Evolutionary conservation across 106 monocot species (phyloP).

Genomic region (Apostasia ramifera): DNA sequence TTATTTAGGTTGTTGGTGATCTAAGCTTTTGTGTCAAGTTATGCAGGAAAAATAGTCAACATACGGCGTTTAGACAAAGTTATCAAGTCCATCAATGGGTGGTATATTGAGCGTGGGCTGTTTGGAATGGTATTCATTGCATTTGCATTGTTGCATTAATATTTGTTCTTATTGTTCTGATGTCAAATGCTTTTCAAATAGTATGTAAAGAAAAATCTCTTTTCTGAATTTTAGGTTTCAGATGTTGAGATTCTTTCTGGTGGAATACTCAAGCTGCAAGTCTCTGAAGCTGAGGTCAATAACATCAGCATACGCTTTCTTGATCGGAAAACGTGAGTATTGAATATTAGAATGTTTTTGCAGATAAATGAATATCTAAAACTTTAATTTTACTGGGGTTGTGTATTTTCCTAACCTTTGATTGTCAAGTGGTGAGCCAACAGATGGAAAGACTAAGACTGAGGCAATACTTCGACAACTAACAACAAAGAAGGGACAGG

Average conservation of each 20-base stretch:
- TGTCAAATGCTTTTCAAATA: conserved; percentile 3
- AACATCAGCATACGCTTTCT: conserved; percentile 82
- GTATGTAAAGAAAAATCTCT: background rate
- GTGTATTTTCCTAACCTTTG: background rate
- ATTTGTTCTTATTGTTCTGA: background rate
- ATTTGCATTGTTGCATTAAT: background rate
- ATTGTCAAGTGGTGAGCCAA: conserved; percentile 75
- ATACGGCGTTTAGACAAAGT: conserved; percentile 74
- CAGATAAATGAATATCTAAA: background rate
- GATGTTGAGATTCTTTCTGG: conserved; percentile 92
- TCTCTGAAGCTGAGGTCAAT: conserved; percentile 94
- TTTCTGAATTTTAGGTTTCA: conserved; percentile 55
- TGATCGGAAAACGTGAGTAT: conserved; percentile 83
- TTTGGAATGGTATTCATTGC: conserved; percentile 62
- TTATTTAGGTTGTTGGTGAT: conserved; percentile 12
- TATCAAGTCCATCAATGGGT: conserved; percentile 83
- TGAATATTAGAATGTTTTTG: background rate
- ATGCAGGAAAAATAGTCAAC: conserved; percentile 98
- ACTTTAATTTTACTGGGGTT: background rate
- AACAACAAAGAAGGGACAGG: conserved; percentile 99
- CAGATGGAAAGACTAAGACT: conserved; percentile 78
- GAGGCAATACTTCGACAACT: conserved; percentile 94
- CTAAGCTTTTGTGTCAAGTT: conserved; percentile 49
- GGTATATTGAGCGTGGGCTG: conserved; percentile 86
- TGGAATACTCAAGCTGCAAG: conserved; percentile 71